Conservation (phyloP, 768 basidiomycete genomes). For the Agaricus bisporus region DNA sequence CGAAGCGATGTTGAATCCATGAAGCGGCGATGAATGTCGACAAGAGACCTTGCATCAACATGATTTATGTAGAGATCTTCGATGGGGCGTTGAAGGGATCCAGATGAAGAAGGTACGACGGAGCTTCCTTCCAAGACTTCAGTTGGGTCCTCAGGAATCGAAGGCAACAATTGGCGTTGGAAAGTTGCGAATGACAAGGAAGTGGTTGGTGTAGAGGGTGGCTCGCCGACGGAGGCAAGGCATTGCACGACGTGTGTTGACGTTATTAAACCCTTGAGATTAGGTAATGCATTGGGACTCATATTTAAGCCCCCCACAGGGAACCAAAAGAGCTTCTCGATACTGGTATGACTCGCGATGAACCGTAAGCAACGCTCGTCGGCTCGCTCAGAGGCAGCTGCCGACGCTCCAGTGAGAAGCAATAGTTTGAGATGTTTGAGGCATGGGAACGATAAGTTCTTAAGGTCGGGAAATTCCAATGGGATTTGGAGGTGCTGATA, state of each 20-base stretch:
- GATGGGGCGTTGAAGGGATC: conserved; percentile 21
- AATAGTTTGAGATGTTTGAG: conserved; percentile 36
- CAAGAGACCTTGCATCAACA: conserved; percentile 22
- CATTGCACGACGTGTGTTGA: conserved; percentile 28
- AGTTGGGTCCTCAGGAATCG: conserved; percentile 6
- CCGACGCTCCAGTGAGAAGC: conserved; percentile 33
- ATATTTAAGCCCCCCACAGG: conserved; percentile 30
- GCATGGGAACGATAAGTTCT: conserved; percentile 30
- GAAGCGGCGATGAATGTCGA: conserved; percentile 19
- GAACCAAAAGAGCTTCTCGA: conserved; percentile 43
- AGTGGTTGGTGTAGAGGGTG: conserved; percentile 10
- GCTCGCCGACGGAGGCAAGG: conserved; percentile 19
- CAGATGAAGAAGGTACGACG: background rate
- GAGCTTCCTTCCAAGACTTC: background rate
- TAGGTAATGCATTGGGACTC: conserved; percentile 31
- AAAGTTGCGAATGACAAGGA: conserved; percentile 7
- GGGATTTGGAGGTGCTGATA: conserved; percentile 38
- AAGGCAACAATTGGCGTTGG: conserved; percentile 1
- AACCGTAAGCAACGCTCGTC: conserved; percentile 32
- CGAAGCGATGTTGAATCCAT: conserved; percentile 24
- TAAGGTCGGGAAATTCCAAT: conserved; percentile 34
- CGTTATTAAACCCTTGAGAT: conserved; percentile 31
- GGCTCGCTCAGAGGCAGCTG: conserved; percentile 28
- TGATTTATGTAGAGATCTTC: conserved; percentile 29
- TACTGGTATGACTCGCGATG: conserved; percentile 36